Base-by-base conservation (phyloP, 768 basidiomycete species). In the Imleria badia region DNA sequence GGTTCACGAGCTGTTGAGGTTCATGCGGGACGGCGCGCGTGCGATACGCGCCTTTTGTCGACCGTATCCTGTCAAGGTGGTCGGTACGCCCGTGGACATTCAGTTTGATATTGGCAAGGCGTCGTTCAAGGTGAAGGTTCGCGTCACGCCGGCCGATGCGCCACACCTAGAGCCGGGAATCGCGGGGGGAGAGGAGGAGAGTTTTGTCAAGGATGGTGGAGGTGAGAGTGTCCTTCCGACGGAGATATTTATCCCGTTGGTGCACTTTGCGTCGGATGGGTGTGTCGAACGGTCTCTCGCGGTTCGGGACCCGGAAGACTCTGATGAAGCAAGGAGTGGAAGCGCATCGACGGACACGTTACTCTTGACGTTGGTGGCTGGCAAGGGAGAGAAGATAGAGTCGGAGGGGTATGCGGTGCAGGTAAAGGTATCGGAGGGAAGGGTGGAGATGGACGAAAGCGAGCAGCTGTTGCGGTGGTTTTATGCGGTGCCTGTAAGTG, bases 181-280 rank as follows among this genome's bases (percentile, higher is more conserved):
- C n/a, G n/a, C 4, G 3, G 46, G 52, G 8, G 29, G 14, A 12
- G 30, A 38, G 6, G 43, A 8, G 5, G 53, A 43, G 6, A n/a
- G 20, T 15, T 22, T 22, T 9, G 45, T n/a, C 47, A 57, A 60
- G 48, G 48, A 55, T 1, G 58, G 64, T 65, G 7, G 67, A 33
- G 12, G 69, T 3, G 55, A 60, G 39, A 47, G 76, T 17, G 68
- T 67, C 29, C 72, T 82, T 1, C 79, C 85, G n/a, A 98, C 94
- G 19, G 97, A 97, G 77, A 85, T 98, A 20, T 99, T 81, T 68
- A 69, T 98, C 1, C 97, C 97, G 6, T 77, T 93, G 45, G 86
- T 96, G 19, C 97, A 99, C 68, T 99, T 85, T 67, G 91, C 87
- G 4, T 77, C 79, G 56, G 72, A 75, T 20, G 53, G 19, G 43